These are phyloP conservation scores for Pseudocercospora fijiensis DNA, from an alignment of 2,329 filamentous ascomycete species.

Conservation along the genomic window DNA sequence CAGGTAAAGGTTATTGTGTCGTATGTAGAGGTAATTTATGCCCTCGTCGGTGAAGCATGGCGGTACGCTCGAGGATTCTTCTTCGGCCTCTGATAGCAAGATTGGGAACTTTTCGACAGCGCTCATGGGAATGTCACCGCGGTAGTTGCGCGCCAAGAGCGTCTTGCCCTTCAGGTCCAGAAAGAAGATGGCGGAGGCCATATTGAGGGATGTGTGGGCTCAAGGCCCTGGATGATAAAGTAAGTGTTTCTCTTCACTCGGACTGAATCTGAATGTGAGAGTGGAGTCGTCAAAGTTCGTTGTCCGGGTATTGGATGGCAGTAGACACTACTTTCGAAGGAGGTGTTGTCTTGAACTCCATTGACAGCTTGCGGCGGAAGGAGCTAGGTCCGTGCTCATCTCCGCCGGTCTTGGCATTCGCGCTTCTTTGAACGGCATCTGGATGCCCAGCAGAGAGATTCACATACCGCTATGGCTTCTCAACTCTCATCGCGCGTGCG, in stretches of 20 bases:
- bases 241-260: conserved; percentile 8
- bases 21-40: conserved; percentile 99
- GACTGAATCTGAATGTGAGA: not conserved
- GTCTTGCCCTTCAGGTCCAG: conserved; percentile 99
- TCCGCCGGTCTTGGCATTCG: conserved; percentile 2
- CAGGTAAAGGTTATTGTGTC: conserved; percentile 98
- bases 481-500: conserved; percentile 14
- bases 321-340: too few species aligned
- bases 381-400: conserved; percentile 1
- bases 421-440: not conserved
- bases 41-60: conserved; percentile 98
- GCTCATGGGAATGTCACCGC: conserved; percentile 98
- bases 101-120: conserved; percentile 97
- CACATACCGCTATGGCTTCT: conserved; percentile 15
- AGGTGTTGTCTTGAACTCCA: conserved; percentile 2
- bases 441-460: not conserved
- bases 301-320: not conserved
- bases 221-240: conserved; percentile 27
- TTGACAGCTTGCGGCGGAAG: conserved; percentile 12
- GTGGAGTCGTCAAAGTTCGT: not conserved
- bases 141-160: conserved; percentile 96
- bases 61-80: conserved; percentile 95
- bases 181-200: conserved; percentile 98
- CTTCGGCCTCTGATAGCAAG: conserved; percentile 95
- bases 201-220: conserved; percentile 47